Evolutionary conservation across 2,329 filamentous ascomycete species (phyloP), one percentile per base, ranked within the genome.

Genomic region (Phaeosphaeria sp.): DNA sequence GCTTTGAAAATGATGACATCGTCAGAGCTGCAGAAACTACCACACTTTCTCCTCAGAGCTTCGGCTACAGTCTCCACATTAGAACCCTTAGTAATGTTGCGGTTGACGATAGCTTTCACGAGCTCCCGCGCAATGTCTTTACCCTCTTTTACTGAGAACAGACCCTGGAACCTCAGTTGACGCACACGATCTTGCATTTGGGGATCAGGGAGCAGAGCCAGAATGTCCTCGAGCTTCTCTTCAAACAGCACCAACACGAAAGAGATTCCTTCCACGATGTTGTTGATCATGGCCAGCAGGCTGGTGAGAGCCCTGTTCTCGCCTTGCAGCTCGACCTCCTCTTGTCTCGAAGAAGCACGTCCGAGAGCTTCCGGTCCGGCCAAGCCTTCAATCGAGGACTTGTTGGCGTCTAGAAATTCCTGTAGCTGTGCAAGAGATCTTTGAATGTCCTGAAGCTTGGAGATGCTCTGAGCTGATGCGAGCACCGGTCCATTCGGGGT

Each of bases 1-100:
- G 95, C 95, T 78, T 97, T 98, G 87, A 99, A 99, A 66, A 97
- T 94, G 63, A 98, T 89, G 1, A 98, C 95, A 79, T 99, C 95
- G 64, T 99, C 94, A 0, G 94, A 89, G 71, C 93, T 97, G 77
- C 95, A 99, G 84, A 99, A 99, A 78, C 91, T 97, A 61, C 95
- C 96, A 68, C 95, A 99, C 68, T 93, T 87, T 67, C 95, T 86
- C 47, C 95, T 87, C 49, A 99, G 81, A n/a, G 93, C 92, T 77
- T 99, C 95, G 0, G 95, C 94, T 22, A 99, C 93, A 0, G 93
- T 97, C 79, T 99, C 96, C 20, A 99, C 94, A 63, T 98, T 99
- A 4, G 93, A 94, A 9, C 96, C 95, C 71, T 92, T 97, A 56
- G 94, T 91, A 68, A 99, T 99, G 76, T 97, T 99, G 70, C 93